Base-by-base conservation (phyloP, 2,329 filamentous ascomycete species). In the Fusarium sp. region DNA sequence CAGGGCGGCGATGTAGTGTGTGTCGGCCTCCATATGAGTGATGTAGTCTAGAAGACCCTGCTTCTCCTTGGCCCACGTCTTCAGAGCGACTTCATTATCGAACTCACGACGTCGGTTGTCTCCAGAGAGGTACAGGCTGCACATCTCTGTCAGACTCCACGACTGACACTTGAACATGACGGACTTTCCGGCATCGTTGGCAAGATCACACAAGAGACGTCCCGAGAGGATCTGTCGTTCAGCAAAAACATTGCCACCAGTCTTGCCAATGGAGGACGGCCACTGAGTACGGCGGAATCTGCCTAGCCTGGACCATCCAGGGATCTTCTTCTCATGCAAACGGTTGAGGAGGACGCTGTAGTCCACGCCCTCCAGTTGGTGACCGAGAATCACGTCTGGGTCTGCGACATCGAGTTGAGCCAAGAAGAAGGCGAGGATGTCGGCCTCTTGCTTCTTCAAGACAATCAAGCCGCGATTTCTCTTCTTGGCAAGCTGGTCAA, bases 121-220 rank as follows among this genome's bases (percentile, higher is more conserved):
- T 25, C 88, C 88, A 31, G 89, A 86, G 7, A 99, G 89, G 70
- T 97, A 97, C 17, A 98, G 85, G 67, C 90, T 92, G 77, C 94
- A 97, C 94, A 99, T 99, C 79, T 99, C 96, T 3, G 95, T 96
- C 78, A 99, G 84, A 78, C 92, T 97, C 96, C 96, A 99, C 5
- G 94, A 97, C 79, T 97, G 95, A 78, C 96, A 99, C 81, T 97
- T 97, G 73, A 88, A 90, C 95, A 98, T 98, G 69, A 94, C 88
- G 13, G 95, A 97, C 83, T 97, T 98, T 78, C 96, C 96, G 75
- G 96, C 92, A 72, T 99, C 96, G 77, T 99, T 99, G 58, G 91
- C 94, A 61, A 98, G 84, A 81, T 99, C 96, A 77, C 96, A 98
- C 57, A 98, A 87, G 62, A 99, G 83, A 72, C 96, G 90, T 39